Conservation (phyloP, 306 rosid species). For the Coriaria nepalensis region DNA sequence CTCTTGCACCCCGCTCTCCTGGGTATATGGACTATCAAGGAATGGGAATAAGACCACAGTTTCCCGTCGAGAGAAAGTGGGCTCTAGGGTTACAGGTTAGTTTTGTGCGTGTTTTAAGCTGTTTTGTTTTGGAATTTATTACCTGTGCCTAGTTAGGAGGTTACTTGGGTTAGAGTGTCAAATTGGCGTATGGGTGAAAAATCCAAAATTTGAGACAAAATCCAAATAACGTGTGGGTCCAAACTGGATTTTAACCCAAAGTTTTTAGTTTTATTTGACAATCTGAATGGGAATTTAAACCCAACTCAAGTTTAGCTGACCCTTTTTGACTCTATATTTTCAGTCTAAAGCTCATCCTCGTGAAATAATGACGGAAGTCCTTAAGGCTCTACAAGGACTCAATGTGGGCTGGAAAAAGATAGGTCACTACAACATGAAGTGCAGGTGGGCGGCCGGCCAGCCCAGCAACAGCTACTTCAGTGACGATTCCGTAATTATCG, state of each 20-base stretch:
- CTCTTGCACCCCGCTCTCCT: conserved; percentile 47
- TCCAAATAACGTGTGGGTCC: no score
- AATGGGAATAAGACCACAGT: conserved; percentile 42
- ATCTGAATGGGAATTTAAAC: no score
- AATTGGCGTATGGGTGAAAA: no score
- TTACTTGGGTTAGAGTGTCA: no score
- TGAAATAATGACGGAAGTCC: conserved; percentile 91
- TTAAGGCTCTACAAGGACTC: conserved; percentile 78
- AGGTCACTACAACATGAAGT: conserved; percentile 94
- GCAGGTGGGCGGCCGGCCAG: conserved; percentile 51
- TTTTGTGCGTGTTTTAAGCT: conserved; percentile 10
- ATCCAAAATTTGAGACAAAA: no score
- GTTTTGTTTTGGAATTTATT: background rate
- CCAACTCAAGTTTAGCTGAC: conserved; percentile 13
- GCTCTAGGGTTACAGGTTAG: conserved; percentile 98
- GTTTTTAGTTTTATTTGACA: no score
- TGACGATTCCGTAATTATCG: conserved; percentile 41
- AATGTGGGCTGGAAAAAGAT: conserved; percentile 90
- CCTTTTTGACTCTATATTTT: conserved; percentile 13
- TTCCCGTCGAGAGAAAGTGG: conserved; percentile 83
- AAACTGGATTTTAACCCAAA: no score
- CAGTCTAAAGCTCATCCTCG: conserved; percentile 91
- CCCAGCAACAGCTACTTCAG: conserved; percentile 35
- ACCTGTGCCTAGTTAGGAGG: no score
- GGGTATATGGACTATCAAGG: conserved; percentile 62